A percentile compares a stretch with the other conserved stretches of the same genome.
Evolutionary conservation across 1,284 basidiomycete species (phyloP).

Genomic region (Ustilago trichophora): DNA sequence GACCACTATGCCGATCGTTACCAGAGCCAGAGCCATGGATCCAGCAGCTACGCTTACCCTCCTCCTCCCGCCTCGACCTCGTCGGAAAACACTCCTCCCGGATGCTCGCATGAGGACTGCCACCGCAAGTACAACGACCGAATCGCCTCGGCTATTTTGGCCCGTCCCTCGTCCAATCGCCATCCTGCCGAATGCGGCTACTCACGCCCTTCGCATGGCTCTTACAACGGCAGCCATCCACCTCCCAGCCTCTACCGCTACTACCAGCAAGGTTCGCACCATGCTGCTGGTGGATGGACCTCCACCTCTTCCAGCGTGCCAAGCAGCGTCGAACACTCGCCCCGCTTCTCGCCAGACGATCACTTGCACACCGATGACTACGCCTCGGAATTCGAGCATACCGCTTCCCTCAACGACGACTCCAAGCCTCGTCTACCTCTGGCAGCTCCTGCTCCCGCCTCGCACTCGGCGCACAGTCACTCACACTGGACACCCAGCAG

Average conservation of each 20-base stretch:
- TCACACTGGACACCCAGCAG: conserved; percentile 63
- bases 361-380: conserved; percentile 57
- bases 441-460: conserved; percentile 2
- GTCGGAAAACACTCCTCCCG: conserved; percentile 41
- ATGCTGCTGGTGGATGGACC: conserved; percentile 37
- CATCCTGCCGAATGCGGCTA: conserved; percentile 29
- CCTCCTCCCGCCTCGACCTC: conserved; percentile 7
- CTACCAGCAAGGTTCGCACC: conserved; percentile 42
- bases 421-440: conserved; percentile 28
- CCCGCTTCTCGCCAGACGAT: conserved; percentile 58
- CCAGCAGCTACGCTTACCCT: conserved; percentile 21
- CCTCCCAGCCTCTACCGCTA: conserved; percentile 49
- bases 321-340: conserved; percentile 62
- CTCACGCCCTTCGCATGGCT: conserved; percentile 30
- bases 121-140: conserved; percentile 59
- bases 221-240: conserved; percentile 39
- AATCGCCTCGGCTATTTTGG: conserved; percentile 48
- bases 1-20: conserved; percentile 43
- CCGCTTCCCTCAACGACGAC: conserved; percentile 33
- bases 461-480: conserved; percentile 18
- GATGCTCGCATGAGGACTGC: conserved; percentile 60
- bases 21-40: conserved; percentile 22
- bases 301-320: conserved; percentile 60
- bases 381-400: conserved; percentile 52
- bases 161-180: conserved; percentile 24